A percentile compares a stretch with the other conserved stretches of the same genome.
Conservation (phyloP, 2,329 filamentous ascomycete species). For the Hypoxylon sp. region DNA sequence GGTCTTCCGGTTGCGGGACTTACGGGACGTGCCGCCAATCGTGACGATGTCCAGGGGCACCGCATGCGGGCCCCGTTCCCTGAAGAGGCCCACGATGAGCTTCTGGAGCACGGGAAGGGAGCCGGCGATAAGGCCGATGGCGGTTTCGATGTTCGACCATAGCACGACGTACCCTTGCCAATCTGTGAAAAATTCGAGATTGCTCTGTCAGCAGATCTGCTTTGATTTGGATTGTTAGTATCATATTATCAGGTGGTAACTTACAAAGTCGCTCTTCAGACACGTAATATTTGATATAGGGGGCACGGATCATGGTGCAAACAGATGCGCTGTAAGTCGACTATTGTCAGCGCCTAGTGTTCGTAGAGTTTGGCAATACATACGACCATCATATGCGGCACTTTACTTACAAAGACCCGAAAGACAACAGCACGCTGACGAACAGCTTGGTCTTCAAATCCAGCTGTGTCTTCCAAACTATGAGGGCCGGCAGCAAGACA, state of each 20-base stretch:
- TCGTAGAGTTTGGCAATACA: not conserved
- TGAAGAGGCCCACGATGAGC: conserved; percentile 15
- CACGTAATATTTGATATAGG: conserved; percentile 24
- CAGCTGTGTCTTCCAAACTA: conserved; percentile 31
- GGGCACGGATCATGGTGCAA: conserved; percentile 34
- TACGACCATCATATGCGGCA: not conserved
- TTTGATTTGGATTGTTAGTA: no score
- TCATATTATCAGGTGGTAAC: conserved; percentile 2
- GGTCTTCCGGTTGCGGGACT: conserved; percentile 3
- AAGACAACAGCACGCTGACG: conserved; percentile 25
- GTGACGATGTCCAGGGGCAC: conserved; percentile 20
- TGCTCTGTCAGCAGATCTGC: not conserved
- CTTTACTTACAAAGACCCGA: conserved; percentile 29
- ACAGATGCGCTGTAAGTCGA: conserved; percentile 35
- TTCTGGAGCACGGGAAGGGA: conserved; percentile 34
- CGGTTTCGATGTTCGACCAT: conserved; percentile 37
- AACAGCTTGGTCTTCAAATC: conserved; percentile 19
- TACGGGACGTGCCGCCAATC: conserved; percentile 23
- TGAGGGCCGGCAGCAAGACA: conserved; percentile 24
- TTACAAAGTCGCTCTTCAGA: conserved; percentile 28
- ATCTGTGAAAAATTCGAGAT: conserved; percentile 8
- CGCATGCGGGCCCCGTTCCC: not conserved
- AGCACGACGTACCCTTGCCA: conserved; percentile 26
- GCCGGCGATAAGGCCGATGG: conserved; percentile 33
- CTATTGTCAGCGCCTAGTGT: not conserved